These are phyloP conservation scores for Puccinia brachypodii DNA, from an alignment of 1,284 basidiomycete species.

Conservation along the genomic window DNA sequence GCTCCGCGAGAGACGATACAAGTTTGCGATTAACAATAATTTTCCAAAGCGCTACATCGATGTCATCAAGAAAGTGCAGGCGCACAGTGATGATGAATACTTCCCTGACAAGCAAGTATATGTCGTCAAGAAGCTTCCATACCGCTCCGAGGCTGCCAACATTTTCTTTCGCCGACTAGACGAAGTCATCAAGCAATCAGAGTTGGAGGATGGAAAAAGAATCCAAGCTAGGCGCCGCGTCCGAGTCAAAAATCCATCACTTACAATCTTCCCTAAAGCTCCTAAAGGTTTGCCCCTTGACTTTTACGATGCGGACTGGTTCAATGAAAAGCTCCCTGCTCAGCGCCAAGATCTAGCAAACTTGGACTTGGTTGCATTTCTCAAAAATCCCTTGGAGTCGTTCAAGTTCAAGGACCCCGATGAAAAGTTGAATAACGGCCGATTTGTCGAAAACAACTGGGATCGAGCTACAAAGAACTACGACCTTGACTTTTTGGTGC, in stretches of 20 bases:
- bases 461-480: background rate
- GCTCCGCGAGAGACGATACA: background rate
- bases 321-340: conserved; percentile 8
- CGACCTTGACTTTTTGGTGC: background rate
- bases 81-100: conserved; percentile 22
- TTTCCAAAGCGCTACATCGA: background rate
- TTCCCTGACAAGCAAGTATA: background rate
- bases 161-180: background rate
- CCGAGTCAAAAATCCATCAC: background rate
- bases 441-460: conserved; percentile 31
- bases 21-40: conserved; percentile 23
- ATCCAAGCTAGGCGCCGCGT: background rate
- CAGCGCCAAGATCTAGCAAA: background rate
- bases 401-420: background rate
- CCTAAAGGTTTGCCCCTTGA: conserved; percentile 3
- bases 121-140: background rate
- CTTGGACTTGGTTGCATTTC: background rate
- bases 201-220: background rate
- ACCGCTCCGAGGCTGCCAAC: background rate
- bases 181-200: background rate
- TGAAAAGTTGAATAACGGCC: conserved; percentile 12
- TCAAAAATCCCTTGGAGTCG: background rate
- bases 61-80: background rate
- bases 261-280: conserved; percentile 2
- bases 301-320: conserved; percentile 18